A percentile compares a stretch with the other conserved stretches of the same genome.
Conservation (phyloP, 176 grass and related monocot species). For the Paspalum vaginatum region DNA sequence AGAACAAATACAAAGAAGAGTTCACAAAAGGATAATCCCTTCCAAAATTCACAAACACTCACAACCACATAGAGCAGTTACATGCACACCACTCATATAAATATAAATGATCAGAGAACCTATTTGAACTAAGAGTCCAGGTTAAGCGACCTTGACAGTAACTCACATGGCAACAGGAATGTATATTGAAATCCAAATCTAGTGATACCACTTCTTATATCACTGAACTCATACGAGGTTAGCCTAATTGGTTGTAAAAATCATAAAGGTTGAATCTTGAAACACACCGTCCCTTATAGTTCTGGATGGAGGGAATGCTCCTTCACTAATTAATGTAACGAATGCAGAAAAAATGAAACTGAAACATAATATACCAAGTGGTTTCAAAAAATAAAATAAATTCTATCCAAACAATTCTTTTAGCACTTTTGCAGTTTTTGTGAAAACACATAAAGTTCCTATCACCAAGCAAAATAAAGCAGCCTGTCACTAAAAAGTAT, state of each 20-base stretch:
- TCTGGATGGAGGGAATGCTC: not conserved
- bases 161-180: not conserved
- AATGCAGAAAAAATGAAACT: not conserved
- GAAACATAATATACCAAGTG: not conserved
- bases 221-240: not conserved
- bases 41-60: no score
- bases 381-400: constrained; percentile 7
- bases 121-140: no score
- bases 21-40: no score
- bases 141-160: no score
- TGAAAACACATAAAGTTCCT: not conserved
- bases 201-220: not conserved
- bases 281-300: not conserved
- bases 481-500: not conserved
- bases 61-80: no score
- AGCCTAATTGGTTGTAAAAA: not conserved
- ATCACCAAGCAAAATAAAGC: not conserved
- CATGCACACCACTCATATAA: no score
- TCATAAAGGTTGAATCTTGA: not conserved
- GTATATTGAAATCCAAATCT: not conserved
- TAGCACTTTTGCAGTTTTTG: not conserved
- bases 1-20: no score
- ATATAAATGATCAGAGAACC: no score
- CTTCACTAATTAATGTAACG: not conserved
- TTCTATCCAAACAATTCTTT: not conserved